A percentile compares a stretch with the other conserved stretches of the same genome.
Conservation (phyloP, 495 filamentous ascomycete species). For the Hypoxylon fuscum region DNA sequence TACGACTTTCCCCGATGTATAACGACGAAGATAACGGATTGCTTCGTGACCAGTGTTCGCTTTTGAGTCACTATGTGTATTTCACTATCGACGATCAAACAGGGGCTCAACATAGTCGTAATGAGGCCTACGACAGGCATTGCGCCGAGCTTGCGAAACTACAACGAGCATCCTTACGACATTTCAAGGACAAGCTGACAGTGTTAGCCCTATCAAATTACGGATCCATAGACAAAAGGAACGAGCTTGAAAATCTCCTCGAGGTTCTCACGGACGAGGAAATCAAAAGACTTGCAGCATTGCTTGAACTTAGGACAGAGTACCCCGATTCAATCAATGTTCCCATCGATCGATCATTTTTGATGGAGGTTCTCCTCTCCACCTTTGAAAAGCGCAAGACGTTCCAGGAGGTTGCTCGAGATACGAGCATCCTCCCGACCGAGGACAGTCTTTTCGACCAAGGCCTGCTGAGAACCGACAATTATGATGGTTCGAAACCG, state of each 20-base stretch:
- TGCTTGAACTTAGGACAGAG: slow-evolving; percentile 78
- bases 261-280: slow-evolving; percentile 76
- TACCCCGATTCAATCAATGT: slow-evolving; percentile 79
- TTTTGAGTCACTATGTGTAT: slow-evolving; percentile 83
- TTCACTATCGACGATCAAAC: slow-evolving; percentile 95
- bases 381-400: slow-evolving; percentile 79
- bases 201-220: slow-evolving; percentile 93
- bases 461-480: slow-evolving; percentile 83
- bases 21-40: slow-evolving; percentile 77
- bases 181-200: slow-evolving; percentile 89
- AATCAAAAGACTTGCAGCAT: slow-evolving; percentile 69
- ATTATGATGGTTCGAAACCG: slow-evolving; percentile 87
- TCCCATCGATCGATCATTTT: slow-evolving; percentile 69
- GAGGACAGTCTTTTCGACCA: slow-evolving; percentile 87
- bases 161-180: slow-evolving; percentile 81
- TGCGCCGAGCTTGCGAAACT: slow-evolving; percentile 78
- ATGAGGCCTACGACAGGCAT: slow-evolving; percentile 81
- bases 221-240: slow-evolving; percentile 80
- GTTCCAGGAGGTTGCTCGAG: slow-evolving; percentile 80
- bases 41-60: slow-evolving; percentile 79
- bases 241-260: slow-evolving; percentile 82
- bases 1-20: slow-evolving; percentile 81
- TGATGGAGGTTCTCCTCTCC: slow-evolving; percentile 79
- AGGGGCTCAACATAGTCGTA: slow-evolving; percentile 73
- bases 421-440: slow-evolving; percentile 80